phyloP scores from a whole-genome alignment of 2,329 filamentous ascomycete species.

The Massarina eburnea region DNA sequence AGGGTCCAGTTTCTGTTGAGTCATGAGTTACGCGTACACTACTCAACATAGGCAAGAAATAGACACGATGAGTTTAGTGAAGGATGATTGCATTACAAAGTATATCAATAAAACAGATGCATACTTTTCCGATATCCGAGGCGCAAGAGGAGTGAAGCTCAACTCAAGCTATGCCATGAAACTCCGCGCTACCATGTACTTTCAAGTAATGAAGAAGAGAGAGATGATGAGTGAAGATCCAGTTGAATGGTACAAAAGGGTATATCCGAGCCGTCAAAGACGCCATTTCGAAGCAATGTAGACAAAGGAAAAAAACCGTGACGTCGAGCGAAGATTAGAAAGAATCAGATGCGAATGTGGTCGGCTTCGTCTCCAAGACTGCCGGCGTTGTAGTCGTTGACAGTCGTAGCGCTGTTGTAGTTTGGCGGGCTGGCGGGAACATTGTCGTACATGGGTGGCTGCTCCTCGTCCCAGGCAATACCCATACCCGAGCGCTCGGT shows the following conservation, averaged over 20 bases:
- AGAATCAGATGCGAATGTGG: slow-evolving; percentile 5
- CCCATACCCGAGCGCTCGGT: slow-evolving; percentile 85
- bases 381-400: slow-evolving; percentile 30
- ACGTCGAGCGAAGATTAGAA: not conserved
- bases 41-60: too few relatives aligned
- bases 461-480: slow-evolving; percentile 96
- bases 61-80: too few relatives aligned
- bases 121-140: not conserved
- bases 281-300: not conserved
- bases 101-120: not conserved
- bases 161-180: not conserved
- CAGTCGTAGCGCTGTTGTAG: slow-evolving; percentile 29
- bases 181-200: not conserved
- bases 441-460: slow-evolving; percentile 90
- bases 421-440: slow-evolving; percentile 81
- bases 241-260: not conserved
- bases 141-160: not conserved
- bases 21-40: too few relatives aligned
- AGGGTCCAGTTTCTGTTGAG: too few relatives aligned
- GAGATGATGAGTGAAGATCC: not conserved
- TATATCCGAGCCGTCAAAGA: not conserved
- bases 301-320: not conserved
- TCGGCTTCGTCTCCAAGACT: slow-evolving; percentile 15
- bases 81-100: not conserved
- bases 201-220: not conserved